Evolutionary conservation across 2,329 filamentous ascomycete genomes (phyloP).

Genomic region (Elsinoe perseae): DNA sequence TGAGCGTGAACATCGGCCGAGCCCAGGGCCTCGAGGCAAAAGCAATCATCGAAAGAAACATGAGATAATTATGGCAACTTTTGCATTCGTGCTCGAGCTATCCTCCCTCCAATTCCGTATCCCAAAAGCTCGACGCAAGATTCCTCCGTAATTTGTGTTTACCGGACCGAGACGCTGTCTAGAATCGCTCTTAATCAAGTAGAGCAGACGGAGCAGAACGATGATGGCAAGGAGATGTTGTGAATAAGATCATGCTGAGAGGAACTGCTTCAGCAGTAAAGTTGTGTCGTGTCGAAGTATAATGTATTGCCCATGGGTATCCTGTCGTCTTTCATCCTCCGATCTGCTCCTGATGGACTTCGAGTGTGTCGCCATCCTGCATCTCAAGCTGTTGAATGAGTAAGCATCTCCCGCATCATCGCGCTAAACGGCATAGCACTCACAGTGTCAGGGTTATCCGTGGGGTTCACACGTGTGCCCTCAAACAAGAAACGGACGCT

Average conservation of each 20-base stretch:
- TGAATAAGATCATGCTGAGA: background rate
- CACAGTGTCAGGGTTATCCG: slow-evolving; percentile 87
- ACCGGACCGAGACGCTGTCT: background rate
- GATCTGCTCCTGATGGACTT: slow-evolving; percentile 97
- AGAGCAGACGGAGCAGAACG: background rate
- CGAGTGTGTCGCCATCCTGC: slow-evolving; percentile 89
- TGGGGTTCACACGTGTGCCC: slow-evolving; percentile 80
- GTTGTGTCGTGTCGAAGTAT: background rate
- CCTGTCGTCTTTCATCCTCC: slow-evolving; percentile 50
- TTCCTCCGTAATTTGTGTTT: background rate
- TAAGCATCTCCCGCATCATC: background rate
- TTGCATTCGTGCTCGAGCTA: background rate
- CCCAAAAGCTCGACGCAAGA: background rate
- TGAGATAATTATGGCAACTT: background rate
- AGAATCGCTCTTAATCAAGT: background rate
- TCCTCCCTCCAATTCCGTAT: background rate
- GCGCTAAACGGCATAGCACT: slow-evolving; percentile 34
- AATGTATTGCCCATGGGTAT: background rate
- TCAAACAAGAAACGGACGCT: slow-evolving; percentile 95
- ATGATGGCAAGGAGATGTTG: background rate
- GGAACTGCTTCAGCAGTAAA: background rate
- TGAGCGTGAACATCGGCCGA: background rate
- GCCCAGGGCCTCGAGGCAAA: no score
- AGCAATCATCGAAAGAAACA: no score
- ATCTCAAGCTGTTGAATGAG: slow-evolving; percentile 68